These are phyloP conservation scores for Stachybotrys chartarum DNA, from an alignment of 2,329 filamentous ascomycete genomes.

Conservation along the genomic window DNA sequence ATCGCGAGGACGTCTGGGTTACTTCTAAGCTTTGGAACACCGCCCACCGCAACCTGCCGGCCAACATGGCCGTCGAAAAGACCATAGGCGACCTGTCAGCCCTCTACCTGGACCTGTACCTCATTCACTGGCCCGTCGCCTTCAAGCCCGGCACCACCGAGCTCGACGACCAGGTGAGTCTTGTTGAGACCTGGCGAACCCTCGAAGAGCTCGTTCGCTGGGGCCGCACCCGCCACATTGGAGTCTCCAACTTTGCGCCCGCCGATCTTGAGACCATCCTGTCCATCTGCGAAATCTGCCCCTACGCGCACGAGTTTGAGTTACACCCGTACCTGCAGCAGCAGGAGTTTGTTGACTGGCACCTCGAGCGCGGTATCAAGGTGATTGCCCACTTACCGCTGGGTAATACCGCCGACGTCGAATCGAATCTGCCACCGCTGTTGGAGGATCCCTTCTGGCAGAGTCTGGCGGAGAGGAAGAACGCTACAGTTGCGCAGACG, in stretches of 20 bases:
- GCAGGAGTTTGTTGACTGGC: conserved; percentile 16
- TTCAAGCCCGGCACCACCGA: conserved; percentile 13
- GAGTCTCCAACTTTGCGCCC: conserved; percentile 53
- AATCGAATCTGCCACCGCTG: conserved; percentile 11
- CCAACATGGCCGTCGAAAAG: conserved; percentile 19
- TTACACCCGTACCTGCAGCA: conserved; percentile 52
- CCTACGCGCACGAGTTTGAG: conserved; percentile 31
- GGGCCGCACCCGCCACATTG: conserved; percentile 24
- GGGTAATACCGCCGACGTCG: conserved; percentile 12
- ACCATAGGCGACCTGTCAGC: conserved; percentile 21
- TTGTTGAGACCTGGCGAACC: conserved; percentile 21
- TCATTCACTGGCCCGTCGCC: conserved; percentile 20
- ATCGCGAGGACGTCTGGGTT: conserved; percentile 19
- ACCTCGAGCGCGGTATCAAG: conserved; percentile 18
- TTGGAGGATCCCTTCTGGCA: conserved; percentile 11
- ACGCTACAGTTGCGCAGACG: conserved; percentile 12
- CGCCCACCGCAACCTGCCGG: conserved; percentile 18
- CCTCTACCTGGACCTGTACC: conserved; percentile 23
- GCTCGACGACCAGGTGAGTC: conserved; percentile 10
- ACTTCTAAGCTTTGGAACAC: conserved; percentile 27
- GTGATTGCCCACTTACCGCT: conserved; percentile 14
- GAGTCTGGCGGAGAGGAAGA: conserved; percentile 8
- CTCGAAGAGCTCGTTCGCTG: conserved; percentile 18
- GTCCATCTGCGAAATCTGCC: conserved; percentile 18
- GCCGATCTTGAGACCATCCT: conserved; percentile 37